These are phyloP conservation scores for Paradendryphiella salina DNA, from an alignment of 2,329 filamentous ascomycete genomes.

Conservation along the genomic window DNA sequence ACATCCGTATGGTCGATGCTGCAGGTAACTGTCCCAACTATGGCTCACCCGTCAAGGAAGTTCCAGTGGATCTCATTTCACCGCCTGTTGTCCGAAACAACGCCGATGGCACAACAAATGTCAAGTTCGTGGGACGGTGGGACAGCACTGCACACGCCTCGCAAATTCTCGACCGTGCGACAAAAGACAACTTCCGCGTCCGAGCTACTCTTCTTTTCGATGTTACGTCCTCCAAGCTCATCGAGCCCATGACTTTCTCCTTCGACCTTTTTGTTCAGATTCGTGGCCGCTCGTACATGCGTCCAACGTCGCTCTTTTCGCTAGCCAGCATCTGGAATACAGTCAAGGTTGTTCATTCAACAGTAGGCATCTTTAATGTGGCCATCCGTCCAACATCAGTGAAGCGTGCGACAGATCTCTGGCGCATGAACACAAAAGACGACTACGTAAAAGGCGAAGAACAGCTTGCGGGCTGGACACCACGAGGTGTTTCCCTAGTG, in stretches of 20 bases:
- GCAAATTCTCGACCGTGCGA: constrained; percentile 88
- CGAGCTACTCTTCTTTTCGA: constrained; percentile 89
- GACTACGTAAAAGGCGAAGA: constrained; percentile 98
- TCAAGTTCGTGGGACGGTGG: constrained; percentile 91
- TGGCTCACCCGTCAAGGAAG: constrained; percentile 69
- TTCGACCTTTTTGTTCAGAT: constrained; percentile 83
- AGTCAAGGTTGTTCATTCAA: constrained; percentile 82
- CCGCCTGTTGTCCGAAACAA: constrained; percentile 81
- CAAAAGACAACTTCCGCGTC: constrained; percentile 88
- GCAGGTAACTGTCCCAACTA: constrained; percentile 83
- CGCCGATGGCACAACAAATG: constrained; percentile 83
- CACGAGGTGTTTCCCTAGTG: constrained; percentile 87
- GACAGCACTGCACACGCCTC: constrained; percentile 93
- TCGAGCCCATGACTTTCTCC: constrained; percentile 85
- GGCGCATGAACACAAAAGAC: constrained; percentile 93
- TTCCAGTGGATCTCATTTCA: constrained; percentile 75
- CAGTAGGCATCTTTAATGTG: constrained; percentile 82
- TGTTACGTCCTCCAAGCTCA: constrained; percentile 77
- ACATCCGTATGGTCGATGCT: constrained; percentile 80
- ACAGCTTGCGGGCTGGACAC: constrained; percentile 78
- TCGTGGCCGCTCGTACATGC: constrained; percentile 78
- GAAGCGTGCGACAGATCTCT: constrained; percentile 88
- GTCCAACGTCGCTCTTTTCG: constrained; percentile 80
- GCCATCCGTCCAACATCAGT: constrained; percentile 85
- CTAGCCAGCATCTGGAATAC: constrained; percentile 85